Evolutionary conservation across 331 rosid species (phyloP).

Genomic region (Acacia pycnantha): DNA sequence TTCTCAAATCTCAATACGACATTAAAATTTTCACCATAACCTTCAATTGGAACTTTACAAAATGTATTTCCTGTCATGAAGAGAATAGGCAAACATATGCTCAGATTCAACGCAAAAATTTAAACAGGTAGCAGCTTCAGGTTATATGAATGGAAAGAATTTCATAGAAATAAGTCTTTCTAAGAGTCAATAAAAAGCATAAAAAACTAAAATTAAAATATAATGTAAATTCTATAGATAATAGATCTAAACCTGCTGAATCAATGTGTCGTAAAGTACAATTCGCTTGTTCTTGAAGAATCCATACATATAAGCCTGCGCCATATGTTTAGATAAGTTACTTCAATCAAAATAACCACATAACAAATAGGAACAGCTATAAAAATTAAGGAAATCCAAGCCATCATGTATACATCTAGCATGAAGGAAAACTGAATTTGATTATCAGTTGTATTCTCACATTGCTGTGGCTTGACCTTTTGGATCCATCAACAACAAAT

Average conservation of each 20-base stretch:
- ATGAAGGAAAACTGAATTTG: neutral
- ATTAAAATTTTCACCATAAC: neutral
- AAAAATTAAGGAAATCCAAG: neutral
- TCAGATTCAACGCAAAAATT: neutral
- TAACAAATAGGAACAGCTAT: neutral
- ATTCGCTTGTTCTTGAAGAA: conserved; percentile 97
- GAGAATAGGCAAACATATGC: neutral
- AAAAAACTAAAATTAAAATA: neutral
- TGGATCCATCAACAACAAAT: conserved; percentile 96
- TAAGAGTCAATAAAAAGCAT: neutral
- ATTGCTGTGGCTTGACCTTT: conserved; percentile 99
- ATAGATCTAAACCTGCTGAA: conserved; percentile 75
- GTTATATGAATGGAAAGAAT: neutral
- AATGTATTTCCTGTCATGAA: neutral
- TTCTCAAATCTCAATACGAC: neutral
- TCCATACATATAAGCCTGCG: conserved; percentile 99
- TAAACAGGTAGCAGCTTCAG: neutral
- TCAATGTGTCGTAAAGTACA: conserved; percentile 91
- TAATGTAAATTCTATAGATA: conserved; percentile 3
- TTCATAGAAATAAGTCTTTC: neutral
- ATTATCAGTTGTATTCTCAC: conserved; percentile 52
- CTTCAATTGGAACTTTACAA: conserved; percentile 17
- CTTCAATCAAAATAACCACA: conserved; percentile 11
- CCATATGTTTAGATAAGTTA: conserved; percentile 26
- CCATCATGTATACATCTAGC: conserved; percentile 17